Base-by-base conservation (phyloP, 2,329 filamentous ascomycete genomes). In the Sarocladium strictum region DNA sequence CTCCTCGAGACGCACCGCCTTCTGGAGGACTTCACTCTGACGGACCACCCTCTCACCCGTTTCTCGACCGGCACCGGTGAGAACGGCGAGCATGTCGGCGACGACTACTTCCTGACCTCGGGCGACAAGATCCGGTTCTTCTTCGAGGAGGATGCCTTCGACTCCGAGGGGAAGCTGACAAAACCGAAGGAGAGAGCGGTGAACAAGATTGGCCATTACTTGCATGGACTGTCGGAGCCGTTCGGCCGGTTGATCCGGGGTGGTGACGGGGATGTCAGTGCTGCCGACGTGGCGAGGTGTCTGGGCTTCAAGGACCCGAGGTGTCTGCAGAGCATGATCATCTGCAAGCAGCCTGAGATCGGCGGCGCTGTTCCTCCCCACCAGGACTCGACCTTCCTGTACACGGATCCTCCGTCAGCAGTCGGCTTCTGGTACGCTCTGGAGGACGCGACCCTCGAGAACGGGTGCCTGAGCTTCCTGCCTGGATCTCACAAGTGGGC, bases 381-480 rank as follows among this genome's bases (percentile, higher is more conserved):
- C 69, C 92, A 96, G 72, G 93, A 97, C 70, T 90, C 84, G 60
- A 92, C 90, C 1, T 99, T 97, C 62, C 63, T 99, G 58, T 97
- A 96, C 69, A 97, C 94, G 1, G 76, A 91, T 60, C 87, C 90
- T 35, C 93, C 93, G 1, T 89, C 83, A 37, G 94, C 94, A 0
- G 89, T 97, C 2, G 94, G 94, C 0, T 97, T 93, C 74, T 99
- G 94, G 94, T 96, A 97, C 69, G 94, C 94, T 12, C 80, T 99
- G 37, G 92, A 99, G 73, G 93, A 97, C 70, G 90, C 90, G 21
- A 93, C 89, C 7, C 75, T 78, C 1, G 84, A 86, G 67, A 99
- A 99, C 69, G 94, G 91, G 1, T 96, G 92, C 64, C 70, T 99
- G 64, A 89, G 86, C 59, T 96, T 97, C 72, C 80, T 90, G 61